Evolutionary conservation across 2,329 filamentous ascomycete species (phyloP).

Genomic region (Camillea tinctor): DNA sequence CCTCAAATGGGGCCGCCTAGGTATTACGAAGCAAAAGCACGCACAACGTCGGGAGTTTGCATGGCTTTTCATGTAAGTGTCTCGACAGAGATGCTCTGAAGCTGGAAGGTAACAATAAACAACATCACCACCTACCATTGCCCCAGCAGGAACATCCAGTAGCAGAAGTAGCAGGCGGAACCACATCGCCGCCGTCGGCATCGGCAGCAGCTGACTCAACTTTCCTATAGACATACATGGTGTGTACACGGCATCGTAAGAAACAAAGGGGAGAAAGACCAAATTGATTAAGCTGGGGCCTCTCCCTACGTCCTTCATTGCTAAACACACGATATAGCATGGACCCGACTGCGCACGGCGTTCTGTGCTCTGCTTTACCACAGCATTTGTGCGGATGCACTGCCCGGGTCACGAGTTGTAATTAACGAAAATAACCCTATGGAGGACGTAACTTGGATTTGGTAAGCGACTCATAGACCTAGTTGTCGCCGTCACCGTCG

Average conservation of each 20-base stretch:
- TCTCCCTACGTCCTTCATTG: neutral
- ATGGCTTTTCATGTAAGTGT: neutral
- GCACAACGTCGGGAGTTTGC: neutral
- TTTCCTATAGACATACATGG: neutral
- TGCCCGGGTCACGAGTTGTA: neutral
- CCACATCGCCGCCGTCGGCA: neutral
- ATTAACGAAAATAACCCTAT: neutral
- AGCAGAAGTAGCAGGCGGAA: neutral
- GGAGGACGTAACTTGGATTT: neutral
- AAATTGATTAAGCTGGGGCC: neutral
- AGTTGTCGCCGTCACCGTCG: no score
- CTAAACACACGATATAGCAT: slow-evolving; percentile 1
- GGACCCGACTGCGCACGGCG: neutral
- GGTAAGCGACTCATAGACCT: neutral
- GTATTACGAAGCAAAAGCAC: neutral
- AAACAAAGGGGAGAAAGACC: neutral
- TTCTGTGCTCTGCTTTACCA: neutral
- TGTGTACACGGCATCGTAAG: neutral
- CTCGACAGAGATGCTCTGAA: neutral
- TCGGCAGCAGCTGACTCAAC: neutral
- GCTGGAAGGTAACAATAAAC: neutral
- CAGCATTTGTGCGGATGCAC: neutral
- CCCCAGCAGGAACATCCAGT: no score
- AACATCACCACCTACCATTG: no score
- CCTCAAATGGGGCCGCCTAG: neutral